A percentile compares a stretch with the other conserved stretches of the same genome.
Conservation (phyloP, 345 rosid genomes). For the Corymbia maculata region DNA sequence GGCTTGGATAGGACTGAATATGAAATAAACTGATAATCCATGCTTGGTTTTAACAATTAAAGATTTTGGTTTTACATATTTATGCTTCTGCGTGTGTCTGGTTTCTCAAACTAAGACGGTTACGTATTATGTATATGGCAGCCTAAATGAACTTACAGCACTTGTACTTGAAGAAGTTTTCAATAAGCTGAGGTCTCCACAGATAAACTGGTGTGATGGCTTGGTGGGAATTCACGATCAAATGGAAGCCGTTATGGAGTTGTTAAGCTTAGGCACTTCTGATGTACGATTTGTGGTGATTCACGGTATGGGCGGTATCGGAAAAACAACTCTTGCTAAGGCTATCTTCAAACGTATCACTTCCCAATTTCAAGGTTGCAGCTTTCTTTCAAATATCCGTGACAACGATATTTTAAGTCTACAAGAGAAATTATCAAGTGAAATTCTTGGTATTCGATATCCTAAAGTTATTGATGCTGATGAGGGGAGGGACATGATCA, state of each 20-base stretch:
- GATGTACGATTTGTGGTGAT: background rate
- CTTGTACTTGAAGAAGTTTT: background rate
- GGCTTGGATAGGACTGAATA: background rate
- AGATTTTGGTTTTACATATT: background rate
- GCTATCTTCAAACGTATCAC: background rate
- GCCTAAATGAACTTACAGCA: background rate
- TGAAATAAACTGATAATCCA: too few species aligned
- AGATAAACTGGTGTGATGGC: background rate
- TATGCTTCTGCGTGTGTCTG: background rate
- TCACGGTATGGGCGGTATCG: background rate
- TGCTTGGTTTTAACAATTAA: background rate
- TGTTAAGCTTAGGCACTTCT: background rate
- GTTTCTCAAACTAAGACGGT: background rate
- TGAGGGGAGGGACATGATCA: background rate
- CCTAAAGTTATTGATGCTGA: fast-evolving
- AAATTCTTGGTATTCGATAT: background rate
- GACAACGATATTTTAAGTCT: background rate
- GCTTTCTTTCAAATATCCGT: background rate
- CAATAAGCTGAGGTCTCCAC: background rate
- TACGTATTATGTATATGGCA: background rate
- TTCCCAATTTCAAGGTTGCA: background rate
- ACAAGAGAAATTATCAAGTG: background rate
- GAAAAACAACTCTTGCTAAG: background rate
- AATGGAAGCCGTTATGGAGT: background rate
- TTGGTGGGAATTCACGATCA: background rate